phyloP scores from a whole-genome alignment of 2,329 filamentous ascomycete genomes.

The Claviceps sp. region DNA sequence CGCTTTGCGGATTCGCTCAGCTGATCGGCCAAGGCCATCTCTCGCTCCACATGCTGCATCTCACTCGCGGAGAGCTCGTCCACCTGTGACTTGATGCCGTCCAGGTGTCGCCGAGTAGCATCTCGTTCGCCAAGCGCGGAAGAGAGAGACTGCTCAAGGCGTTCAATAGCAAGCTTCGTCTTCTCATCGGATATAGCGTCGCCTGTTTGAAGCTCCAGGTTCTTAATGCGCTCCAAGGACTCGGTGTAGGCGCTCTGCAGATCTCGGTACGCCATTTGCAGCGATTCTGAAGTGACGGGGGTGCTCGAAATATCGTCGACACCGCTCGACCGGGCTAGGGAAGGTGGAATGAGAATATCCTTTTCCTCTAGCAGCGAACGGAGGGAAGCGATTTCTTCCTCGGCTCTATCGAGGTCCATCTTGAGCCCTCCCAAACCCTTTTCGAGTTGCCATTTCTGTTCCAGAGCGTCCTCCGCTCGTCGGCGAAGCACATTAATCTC shows the following conservation, averaged over 20 bases:
- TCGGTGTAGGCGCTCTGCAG: slow-evolving; percentile 58
- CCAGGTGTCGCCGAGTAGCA: slow-evolving; percentile 51
- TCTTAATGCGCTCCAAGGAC: slow-evolving; percentile 52
- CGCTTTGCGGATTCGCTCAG: slow-evolving; percentile 60
- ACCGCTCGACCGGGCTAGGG: slow-evolving; percentile 32
- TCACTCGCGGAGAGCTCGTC: slow-evolving; percentile 43
- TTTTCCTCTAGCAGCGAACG: slow-evolving; percentile 67
- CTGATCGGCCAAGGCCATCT: slow-evolving; percentile 53
- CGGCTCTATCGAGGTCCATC: slow-evolving; percentile 91
- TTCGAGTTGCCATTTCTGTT: slow-evolving; percentile 93
- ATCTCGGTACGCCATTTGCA: slow-evolving; percentile 62
- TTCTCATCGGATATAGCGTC: slow-evolving; percentile 34
- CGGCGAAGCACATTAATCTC: slow-evolving; percentile 77
- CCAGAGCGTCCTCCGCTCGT: slow-evolving; percentile 82
- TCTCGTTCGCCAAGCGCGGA: slow-evolving; percentile 60
- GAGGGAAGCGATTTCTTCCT: slow-evolving; percentile 82
- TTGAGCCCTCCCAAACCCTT: slow-evolving; percentile 79
- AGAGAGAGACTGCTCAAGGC: slow-evolving; percentile 55
- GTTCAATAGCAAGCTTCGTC: slow-evolving; percentile 47
- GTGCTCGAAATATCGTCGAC: slow-evolving; percentile 14
- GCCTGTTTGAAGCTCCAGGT: slow-evolving; percentile 39
- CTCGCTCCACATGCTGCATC: slow-evolving; percentile 40
- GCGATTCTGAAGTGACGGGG: slow-evolving; percentile 53
- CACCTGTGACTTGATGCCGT: slow-evolving; percentile 48
- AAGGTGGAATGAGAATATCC: slow-evolving; percentile 61